Evolutionary conservation across 164 flowering plant genomes (phyloP).

Genomic region (Vitis rupestris): DNA sequence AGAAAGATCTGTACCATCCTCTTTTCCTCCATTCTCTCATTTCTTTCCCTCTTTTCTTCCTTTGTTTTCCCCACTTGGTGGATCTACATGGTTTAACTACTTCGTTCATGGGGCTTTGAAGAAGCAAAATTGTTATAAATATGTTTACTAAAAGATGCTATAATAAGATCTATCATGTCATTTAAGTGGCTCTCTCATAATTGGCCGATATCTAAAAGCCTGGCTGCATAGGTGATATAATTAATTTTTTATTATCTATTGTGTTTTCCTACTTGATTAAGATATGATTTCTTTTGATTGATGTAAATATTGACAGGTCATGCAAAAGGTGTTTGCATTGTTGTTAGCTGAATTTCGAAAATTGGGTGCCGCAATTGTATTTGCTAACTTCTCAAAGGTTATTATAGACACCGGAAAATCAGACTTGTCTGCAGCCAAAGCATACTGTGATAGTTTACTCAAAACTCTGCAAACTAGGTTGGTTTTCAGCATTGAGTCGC

Average conservation of each 20-base stretch:
- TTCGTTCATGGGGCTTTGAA: background rate
- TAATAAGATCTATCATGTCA: background rate
- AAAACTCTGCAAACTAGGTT: slow-evolving; percentile 81
- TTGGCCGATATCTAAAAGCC: background rate
- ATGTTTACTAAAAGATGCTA: background rate
- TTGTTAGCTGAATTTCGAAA: slow-evolving; percentile 89
- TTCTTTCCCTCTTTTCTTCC: background rate
- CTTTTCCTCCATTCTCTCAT: background rate
- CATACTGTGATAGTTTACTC: slow-evolving; percentile 87
- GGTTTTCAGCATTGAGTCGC: slow-evolving; percentile 11
- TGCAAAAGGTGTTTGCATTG: slow-evolving; percentile 92
- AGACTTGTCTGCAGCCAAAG: slow-evolving; percentile 74
- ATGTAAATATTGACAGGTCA: slow-evolving; percentile 53
- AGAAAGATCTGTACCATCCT: too few relatives aligned
- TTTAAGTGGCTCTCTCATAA: slow-evolving; percentile 1
- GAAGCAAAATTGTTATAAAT: background rate
- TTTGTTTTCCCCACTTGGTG: background rate
- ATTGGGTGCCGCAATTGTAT: slow-evolving; percentile 80
- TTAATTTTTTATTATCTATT: background rate
- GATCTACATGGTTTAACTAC: too few relatives aligned
- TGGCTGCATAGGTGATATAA: background rate
- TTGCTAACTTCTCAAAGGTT: slow-evolving; percentile 87
- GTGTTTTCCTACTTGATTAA: background rate
- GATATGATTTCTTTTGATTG: slow-evolving; percentile 1
- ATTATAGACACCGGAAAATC: slow-evolving; percentile 91